Conservation (phyloP, 2,329 filamentous ascomycete genomes). For the Lecanoromycetidae sp. region DNA sequence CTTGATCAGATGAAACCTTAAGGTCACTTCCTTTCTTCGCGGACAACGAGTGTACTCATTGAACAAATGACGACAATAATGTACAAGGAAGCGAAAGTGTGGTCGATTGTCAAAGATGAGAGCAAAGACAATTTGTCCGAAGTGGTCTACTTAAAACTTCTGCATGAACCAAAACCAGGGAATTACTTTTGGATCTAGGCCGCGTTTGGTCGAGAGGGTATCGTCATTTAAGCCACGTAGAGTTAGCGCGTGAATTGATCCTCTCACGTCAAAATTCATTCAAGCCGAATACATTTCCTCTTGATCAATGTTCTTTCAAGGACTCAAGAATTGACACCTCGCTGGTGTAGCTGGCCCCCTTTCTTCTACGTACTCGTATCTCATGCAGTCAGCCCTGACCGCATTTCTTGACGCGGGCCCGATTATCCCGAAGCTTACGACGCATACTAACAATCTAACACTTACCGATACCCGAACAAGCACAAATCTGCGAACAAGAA, state of each 20-base stretch:
- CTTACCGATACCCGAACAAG: neutral
- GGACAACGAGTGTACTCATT: neutral
- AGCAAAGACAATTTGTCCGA: neutral
- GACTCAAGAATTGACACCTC: too few relatives aligned
- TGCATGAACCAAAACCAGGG: neutral
- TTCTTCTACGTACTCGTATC: neutral
- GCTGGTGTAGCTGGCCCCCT: neutral
- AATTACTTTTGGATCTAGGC: slow-evolving; percentile 5
- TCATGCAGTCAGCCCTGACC: neutral
- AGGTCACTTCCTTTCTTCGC: neutral
- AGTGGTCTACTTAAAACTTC: neutral
- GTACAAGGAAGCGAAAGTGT: neutral
- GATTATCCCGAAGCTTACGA: slow-evolving; percentile 12
- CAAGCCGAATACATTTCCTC: neutral
- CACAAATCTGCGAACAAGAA: neutral
- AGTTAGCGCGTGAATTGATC: neutral
- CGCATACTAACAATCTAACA: neutral
- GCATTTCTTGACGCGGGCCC: too few relatives aligned
- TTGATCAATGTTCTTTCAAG: too few relatives aligned
- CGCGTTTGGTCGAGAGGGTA: neutral
- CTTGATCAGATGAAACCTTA: neutral
- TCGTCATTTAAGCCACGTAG: neutral
- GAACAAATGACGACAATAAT: slow-evolving; percentile 8
- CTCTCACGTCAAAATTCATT: neutral
- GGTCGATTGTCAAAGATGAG: neutral